These are phyloP conservation scores for Aspergillus quadrilineatus DNA, from an alignment of 2,329 filamentous ascomycete genomes.

Conservation along the genomic window DNA sequence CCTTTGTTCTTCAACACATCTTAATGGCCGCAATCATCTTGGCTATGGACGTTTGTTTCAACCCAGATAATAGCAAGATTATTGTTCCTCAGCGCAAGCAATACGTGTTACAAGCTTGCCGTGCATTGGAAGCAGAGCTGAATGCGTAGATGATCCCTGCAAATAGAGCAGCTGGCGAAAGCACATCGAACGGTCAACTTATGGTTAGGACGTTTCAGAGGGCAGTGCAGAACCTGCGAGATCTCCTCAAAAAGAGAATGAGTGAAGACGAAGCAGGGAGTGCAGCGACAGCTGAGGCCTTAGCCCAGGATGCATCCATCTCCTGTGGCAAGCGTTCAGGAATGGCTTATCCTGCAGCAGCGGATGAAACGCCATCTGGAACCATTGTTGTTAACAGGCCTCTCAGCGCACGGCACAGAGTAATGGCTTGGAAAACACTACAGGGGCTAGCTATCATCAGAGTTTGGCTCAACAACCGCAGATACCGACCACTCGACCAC, in stretches of 20 bases:
- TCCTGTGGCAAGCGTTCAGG: background rate
- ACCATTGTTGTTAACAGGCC: background rate
- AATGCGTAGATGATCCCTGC: background rate
- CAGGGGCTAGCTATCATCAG: background rate
- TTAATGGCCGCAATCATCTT: background rate
- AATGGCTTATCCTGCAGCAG: background rate
- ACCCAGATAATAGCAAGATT: background rate
- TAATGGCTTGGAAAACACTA: background rate
- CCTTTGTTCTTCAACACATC: background rate
- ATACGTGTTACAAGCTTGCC: background rate
- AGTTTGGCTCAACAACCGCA: background rate
- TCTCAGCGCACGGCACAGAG: background rate
- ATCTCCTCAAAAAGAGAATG: background rate
- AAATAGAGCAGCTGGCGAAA: background rate
- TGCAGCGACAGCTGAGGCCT: background rate
- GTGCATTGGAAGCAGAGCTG: background rate
- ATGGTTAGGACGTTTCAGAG: background rate
- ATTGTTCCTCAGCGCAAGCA: background rate
- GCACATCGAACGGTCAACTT: background rate
- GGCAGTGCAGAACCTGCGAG: background rate
- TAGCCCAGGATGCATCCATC: background rate
- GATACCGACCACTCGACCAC: background rate
- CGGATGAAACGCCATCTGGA: background rate
- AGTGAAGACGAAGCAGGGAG: background rate
- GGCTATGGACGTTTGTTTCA: background rate